phyloP scores from a whole-genome alignment of 1,284 basidiomycete species.

The Schizopora paradoxa region DNA sequence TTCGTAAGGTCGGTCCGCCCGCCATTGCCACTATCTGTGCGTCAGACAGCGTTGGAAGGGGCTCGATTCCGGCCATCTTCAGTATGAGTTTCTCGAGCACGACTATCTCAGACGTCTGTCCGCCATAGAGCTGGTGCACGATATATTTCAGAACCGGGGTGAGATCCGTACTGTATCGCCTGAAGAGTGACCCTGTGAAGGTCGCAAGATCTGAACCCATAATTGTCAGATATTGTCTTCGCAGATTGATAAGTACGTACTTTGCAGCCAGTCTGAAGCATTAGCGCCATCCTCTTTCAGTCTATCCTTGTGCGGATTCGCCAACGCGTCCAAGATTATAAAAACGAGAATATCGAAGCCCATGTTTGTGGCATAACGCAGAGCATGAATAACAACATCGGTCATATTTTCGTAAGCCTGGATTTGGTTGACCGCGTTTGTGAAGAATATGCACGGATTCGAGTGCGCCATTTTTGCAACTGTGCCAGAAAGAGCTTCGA shows the following conservation, averaged over 20 bases:
- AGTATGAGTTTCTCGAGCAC: constrained; percentile 90
- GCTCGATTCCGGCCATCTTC: constrained; percentile 94
- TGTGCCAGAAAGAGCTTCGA: constrained; percentile 76
- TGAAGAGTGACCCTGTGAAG: constrained; percentile 90
- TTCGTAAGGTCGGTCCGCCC: constrained; percentile 82
- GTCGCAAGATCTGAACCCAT: constrained; percentile 69
- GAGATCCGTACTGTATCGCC: constrained; percentile 80
- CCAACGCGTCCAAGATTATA: constrained; percentile 82
- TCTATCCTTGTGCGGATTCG: constrained; percentile 79
- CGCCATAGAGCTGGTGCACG: constrained; percentile 82
- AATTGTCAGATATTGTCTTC: constrained; percentile 17
- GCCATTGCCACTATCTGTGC: constrained; percentile 86
- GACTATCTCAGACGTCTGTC: constrained; percentile 84
- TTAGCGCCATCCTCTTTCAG: constrained; percentile 93
- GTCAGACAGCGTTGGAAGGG: constrained; percentile 84
- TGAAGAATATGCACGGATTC: constrained; percentile 91
- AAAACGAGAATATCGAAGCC: constrained; percentile 93
- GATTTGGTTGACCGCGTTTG: constrained; percentile 87
- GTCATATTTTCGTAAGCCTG: constrained; percentile 97
- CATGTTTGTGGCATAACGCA: constrained; percentile 86
- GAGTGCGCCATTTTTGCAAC: constrained; percentile 94
- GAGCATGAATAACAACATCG: constrained; percentile 84
- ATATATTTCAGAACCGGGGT: constrained; percentile 86
- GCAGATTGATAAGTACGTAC: constrained; percentile 42
- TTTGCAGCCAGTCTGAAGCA: constrained; percentile 90